phyloP scores from a whole-genome alignment of 2,329 filamentous ascomycete species.

The Alternaria gaisen region DNA sequence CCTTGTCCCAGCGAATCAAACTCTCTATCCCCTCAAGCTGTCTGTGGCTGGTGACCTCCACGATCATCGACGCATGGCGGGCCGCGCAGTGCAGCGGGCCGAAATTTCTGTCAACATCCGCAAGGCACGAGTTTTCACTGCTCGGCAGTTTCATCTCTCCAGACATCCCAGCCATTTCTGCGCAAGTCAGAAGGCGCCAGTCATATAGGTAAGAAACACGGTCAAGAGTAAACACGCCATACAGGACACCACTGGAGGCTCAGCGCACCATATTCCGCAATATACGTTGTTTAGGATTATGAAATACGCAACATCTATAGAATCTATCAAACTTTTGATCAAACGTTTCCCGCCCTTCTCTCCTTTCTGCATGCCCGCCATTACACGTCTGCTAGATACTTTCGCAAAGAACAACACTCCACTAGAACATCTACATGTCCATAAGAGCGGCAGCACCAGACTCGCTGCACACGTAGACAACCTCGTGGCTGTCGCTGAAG shows the following conservation, averaged over 20 bases:
- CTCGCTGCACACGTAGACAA: slow-evolving; percentile 95
- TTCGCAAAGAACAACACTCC: too few relatives aligned
- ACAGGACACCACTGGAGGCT: background rate
- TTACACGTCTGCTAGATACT: background rate
- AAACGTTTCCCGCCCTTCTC: background rate
- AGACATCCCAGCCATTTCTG: background rate
- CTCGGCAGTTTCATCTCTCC: background rate
- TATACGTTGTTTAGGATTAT: background rate
- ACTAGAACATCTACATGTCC: slow-evolving; percentile 25
- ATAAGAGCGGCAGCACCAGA: slow-evolving; percentile 81
- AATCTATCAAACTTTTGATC: slow-evolving; percentile 18
- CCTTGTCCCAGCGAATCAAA: slow-evolving; percentile 5
- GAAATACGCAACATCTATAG: slow-evolving; percentile 4
- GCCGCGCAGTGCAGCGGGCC: slow-evolving; percentile 20
- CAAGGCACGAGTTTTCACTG: background rate
- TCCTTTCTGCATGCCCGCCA: background rate
- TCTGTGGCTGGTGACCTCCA: slow-evolving; percentile 13
- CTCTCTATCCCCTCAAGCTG: background rate
- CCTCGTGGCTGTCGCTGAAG: slow-evolving; percentile 90
- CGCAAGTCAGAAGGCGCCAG: too few relatives aligned
- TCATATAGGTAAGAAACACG: background rate
- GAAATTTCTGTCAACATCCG: slow-evolving; percentile 5
- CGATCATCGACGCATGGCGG: slow-evolving; percentile 10
- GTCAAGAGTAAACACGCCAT: background rate
- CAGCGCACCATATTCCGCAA: background rate